Evolutionary conservation across 148 eudicot species (phyloP).

Genomic region (Fagopyrum tataricum): DNA sequence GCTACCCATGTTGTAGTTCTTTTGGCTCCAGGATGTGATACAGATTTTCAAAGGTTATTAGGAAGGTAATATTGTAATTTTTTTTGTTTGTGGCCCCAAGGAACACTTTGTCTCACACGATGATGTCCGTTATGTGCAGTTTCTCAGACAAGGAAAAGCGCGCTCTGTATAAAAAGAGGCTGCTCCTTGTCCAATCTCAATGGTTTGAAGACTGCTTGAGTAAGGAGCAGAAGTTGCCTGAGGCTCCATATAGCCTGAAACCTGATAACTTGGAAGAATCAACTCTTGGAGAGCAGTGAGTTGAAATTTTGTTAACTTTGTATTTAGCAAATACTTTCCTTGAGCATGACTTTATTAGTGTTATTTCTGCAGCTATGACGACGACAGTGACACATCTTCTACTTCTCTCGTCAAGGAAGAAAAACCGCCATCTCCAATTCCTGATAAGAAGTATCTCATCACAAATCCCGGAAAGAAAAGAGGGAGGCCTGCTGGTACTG

Average conservation of each 20-base stretch:
- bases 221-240: constrained; percentile 45
- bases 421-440: constrained; percentile 17
- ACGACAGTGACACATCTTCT: constrained; percentile 16
- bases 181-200: constrained; percentile 55
- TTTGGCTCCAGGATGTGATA: constrained; percentile 32
- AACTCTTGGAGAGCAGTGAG: constrained; percentile 38
- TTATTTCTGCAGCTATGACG: constrained; percentile 18
- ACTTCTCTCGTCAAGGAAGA: constrained; percentile 25
- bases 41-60: constrained; percentile 39
- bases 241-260: constrained; percentile 54
- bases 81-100: background rate
- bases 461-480: constrained; percentile 45
- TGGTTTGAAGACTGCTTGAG: constrained; percentile 82
- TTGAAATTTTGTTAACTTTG: background rate
- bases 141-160: constrained; percentile 51
- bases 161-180: constrained; percentile 33
- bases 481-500: constrained; percentile 42
- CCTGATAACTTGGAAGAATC: constrained; percentile 42
- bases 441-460: constrained; percentile 12
- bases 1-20: constrained; percentile 73
- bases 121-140: constrained; percentile 22
- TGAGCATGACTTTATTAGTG: constrained; percentile 15
- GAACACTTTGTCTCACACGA: background rate
- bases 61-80: constrained; percentile 34
- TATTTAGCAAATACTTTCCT: background rate